phyloP scores from a whole-genome alignment of 768 basidiomycete species.

The Tricholoma terreum region DNA sequence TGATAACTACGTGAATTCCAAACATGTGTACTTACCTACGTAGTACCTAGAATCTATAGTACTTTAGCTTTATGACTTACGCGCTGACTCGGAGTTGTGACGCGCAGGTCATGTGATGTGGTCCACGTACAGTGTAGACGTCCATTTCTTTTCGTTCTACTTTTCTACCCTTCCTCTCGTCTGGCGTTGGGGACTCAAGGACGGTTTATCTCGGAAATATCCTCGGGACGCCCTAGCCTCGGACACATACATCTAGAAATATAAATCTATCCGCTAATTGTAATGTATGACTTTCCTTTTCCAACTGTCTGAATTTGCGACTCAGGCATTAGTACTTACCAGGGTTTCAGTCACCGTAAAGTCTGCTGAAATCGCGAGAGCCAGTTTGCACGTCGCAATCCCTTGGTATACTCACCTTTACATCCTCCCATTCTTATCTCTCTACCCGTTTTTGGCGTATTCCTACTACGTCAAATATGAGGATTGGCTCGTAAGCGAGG shows the following conservation, averaged over 20 bases:
- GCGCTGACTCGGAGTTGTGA: too few relatives aligned
- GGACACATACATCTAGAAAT: background rate
- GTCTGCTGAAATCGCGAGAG: conserved; percentile 65
- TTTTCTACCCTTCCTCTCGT: background rate
- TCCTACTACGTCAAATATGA: conserved; percentile 92
- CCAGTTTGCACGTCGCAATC: conserved; percentile 62
- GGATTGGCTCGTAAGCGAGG: conserved; percentile 86
- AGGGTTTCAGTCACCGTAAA: conserved; percentile 53
- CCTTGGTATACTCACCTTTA: conserved; percentile 76
- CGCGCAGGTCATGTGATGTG: background rate
- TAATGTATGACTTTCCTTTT: conserved; percentile 9
- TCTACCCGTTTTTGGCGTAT: conserved; percentile 84
- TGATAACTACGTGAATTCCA: too few relatives aligned
- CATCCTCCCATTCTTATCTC: conserved; percentile 69
- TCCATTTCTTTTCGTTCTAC: background rate
- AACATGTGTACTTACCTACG: too few relatives aligned
- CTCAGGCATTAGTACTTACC: background rate
- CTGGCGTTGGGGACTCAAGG: background rate
- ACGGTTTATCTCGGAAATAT: background rate
- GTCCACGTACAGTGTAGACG: background rate
- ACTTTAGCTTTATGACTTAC: too few relatives aligned
- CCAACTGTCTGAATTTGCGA: background rate
- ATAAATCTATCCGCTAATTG: background rate
- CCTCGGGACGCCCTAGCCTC: background rate
- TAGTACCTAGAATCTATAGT: too few relatives aligned